Percentiles rank a stretch among this genome's conserved stretches.
phyloP scores from a whole-genome alignment of 345 rosid species.

The Raphanus raphanistrum region DNA sequence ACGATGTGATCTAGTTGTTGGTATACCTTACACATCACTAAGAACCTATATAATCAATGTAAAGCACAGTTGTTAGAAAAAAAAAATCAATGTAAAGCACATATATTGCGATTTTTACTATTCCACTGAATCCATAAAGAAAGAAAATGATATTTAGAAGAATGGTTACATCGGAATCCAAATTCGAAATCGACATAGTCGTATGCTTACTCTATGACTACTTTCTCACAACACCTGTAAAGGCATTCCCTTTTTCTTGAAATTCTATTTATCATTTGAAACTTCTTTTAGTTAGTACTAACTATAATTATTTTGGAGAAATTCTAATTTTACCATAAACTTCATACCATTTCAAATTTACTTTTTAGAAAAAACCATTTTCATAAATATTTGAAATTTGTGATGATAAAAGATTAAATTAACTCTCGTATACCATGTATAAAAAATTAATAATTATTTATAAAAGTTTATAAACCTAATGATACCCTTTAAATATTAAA shows the following conservation, averaged over 20 bases:
- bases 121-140: too few species aligned
- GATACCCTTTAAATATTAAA: too few species aligned
- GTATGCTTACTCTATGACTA: conserved; percentile 23
- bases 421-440: neutral
- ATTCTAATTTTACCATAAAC: neutral
- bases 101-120: neutral
- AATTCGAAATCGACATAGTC: conserved; percentile 16
- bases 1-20: neutral
- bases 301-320: neutral
- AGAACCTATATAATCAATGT: neutral
- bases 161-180: conserved; percentile 13
- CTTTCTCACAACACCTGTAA: conserved; percentile 37
- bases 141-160: too few species aligned
- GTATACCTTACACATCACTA: conserved; percentile 4
- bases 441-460: too few species aligned
- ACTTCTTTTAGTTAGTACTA: neutral
- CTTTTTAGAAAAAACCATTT: too few species aligned
- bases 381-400: neutral
- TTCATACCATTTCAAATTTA: too few species aligned
- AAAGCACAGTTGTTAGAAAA: neutral
- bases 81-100: too few species aligned
- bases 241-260: conserved; percentile 15
- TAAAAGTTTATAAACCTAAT: neutral
- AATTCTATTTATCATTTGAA: neutral
- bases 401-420: neutral